phyloP scores from a whole-genome alignment of 306 rosid species.

The Rubus idaeus region DNA sequence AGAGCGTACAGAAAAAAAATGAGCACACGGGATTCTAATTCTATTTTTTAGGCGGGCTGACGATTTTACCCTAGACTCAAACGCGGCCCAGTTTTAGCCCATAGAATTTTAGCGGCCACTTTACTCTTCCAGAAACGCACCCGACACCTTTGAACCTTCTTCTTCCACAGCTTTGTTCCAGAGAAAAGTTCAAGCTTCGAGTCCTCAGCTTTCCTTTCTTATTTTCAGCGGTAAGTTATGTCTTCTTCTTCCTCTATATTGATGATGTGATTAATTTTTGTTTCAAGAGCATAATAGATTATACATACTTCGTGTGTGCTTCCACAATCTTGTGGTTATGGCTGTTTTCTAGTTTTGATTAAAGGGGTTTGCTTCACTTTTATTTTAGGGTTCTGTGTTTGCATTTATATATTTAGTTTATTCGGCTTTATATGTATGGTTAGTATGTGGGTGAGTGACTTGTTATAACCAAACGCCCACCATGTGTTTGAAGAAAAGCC shows the following conservation, averaged over 20 bases:
- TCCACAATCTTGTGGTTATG: constrained; percentile 3
- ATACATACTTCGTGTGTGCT: not conserved
- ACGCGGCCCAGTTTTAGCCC: constrained; percentile 22
- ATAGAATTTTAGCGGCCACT: not conserved
- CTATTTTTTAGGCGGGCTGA: too few relatives aligned
- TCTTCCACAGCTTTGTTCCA: not conserved
- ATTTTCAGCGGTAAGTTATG: not conserved
- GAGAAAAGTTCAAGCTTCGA: not conserved
- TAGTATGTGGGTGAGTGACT: not conserved
- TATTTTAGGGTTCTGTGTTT: not conserved
- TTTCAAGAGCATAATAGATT: not conserved
- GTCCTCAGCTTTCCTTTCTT: not conserved
- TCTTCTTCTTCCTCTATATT: not conserved
- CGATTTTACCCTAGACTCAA: not conserved
- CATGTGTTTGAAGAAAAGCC: constrained; percentile 16
- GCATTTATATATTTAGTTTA: not conserved
- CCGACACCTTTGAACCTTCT: not conserved
- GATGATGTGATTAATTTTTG: not conserved
- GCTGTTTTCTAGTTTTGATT: not conserved
- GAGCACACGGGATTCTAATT: too few relatives aligned
- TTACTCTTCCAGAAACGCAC: not conserved
- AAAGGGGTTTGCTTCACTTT: not conserved
- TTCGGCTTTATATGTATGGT: not conserved
- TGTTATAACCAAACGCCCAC: not conserved
- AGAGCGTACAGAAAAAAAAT: too few relatives aligned